phyloP scores from a whole-genome alignment of 805 yeast genomes.

The Kuraishia ogatae region DNA sequence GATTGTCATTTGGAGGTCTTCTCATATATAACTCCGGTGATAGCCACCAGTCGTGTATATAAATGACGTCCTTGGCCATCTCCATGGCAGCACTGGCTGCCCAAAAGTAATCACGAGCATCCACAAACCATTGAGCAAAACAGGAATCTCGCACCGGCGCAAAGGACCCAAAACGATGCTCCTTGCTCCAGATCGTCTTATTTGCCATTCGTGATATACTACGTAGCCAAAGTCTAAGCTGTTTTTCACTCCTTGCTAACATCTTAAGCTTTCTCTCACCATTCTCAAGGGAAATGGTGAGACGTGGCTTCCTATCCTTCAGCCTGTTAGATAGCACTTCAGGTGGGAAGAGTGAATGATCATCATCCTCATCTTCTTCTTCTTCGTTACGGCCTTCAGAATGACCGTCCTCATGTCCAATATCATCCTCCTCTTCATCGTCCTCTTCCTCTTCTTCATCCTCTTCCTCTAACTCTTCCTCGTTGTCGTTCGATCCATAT shows the following conservation, averaged over 20 bases:
- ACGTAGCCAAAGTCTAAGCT: constrained; percentile 65
- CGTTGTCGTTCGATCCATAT: constrained; percentile 5
- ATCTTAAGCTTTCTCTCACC: constrained; percentile 72
- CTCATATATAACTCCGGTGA: constrained; percentile 90
- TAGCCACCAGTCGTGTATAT: constrained; percentile 98
- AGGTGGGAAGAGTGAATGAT: constrained; percentile 17
- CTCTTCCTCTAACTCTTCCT: constrained; percentile 12
- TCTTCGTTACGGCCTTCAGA: constrained; percentile 6
- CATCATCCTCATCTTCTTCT: constrained; percentile 26
- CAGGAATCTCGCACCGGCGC: constrained; percentile 85
- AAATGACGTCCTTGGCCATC: constrained; percentile 89
- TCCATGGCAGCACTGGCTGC: constrained; percentile 87
- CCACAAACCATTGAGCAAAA: constrained; percentile 95
- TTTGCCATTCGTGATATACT: constrained; percentile 64
- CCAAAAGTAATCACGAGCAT: constrained; percentile 90
- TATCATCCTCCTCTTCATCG: constrained; percentile 6
- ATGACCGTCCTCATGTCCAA: constrained; percentile 11
- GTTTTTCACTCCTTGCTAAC: constrained; percentile 56
- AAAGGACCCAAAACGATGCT: constrained; percentile 77
- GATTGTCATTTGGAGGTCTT: constrained; percentile 92
- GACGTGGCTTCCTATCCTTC: constrained; percentile 31
- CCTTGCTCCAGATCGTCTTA: constrained; percentile 62
- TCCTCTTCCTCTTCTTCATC: constrained; percentile 11
- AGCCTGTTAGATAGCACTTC: constrained; percentile 11
- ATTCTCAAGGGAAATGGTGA: constrained; percentile 54